A percentile compares a stretch with the other conserved stretches of the same genome.
Conservation (phyloP, 495 filamentous ascomycete genomes). For the Letharia lupina region DNA sequence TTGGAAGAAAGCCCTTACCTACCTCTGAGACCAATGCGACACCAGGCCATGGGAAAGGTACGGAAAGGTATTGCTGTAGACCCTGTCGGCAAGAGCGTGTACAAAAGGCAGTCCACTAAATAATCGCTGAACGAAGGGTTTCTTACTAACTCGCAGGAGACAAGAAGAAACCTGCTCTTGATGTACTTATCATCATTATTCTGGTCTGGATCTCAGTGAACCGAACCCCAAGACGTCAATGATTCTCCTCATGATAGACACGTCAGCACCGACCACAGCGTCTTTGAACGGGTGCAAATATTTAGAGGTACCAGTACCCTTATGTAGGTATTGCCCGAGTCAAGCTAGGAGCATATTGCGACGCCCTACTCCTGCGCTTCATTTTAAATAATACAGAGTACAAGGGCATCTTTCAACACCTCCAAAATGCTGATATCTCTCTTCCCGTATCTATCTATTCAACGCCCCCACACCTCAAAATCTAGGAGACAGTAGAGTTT, state of each 20-base stretch:
- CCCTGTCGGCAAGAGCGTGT: too few species aligned
- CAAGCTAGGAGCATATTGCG: not conserved
- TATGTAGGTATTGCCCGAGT: not conserved
- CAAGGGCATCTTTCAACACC: conserved; percentile 1
- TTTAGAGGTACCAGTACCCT: not conserved
- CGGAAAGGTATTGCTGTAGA: too few species aligned
- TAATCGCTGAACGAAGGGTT: too few species aligned
- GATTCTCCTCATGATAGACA: not conserved
- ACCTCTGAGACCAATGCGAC: too few species aligned
- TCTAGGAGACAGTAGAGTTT: not conserved
- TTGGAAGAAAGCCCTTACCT: too few species aligned
- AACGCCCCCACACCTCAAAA: conserved; percentile 5
- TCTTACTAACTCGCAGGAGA: too few species aligned
- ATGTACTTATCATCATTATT: too few species aligned
- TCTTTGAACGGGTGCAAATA: not conserved
- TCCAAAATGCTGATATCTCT: not conserved
- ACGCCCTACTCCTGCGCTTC: conserved; percentile 4
- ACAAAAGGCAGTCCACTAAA: too few species aligned
- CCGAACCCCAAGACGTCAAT: not conserved
- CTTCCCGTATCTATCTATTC: not conserved
- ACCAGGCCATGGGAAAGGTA: too few species aligned
- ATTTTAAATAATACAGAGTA: not conserved
- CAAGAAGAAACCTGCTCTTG: too few species aligned
- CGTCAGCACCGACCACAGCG: not conserved
- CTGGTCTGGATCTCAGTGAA: too few species aligned